Percentiles rank a stretch among this genome's conserved stretches.
phyloP scores from a whole-genome alignment of 2,329 filamentous ascomycete species.

The Aspergillus versicolor region DNA sequence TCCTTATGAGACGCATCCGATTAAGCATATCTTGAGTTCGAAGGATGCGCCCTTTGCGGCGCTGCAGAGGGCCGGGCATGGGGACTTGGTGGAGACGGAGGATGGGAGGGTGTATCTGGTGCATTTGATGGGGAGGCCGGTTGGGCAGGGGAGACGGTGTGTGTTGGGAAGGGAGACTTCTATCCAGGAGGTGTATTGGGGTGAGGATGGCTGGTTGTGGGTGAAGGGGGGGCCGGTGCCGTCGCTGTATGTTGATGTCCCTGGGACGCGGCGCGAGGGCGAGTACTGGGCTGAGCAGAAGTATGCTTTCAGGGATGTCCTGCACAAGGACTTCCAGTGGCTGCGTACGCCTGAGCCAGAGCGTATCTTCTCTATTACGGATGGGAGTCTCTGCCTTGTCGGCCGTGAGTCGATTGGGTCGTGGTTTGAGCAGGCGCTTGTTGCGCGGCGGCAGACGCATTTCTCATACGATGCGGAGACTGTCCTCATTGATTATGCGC shows the following conservation, averaged over 20 bases:
- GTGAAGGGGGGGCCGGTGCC: constrained; percentile 7
- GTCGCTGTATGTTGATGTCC: constrained; percentile 9
- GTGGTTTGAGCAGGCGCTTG: constrained; percentile 13
- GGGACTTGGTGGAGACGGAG: constrained; percentile 8
- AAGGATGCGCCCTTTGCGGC: constrained; percentile 8
- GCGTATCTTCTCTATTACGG: constrained; percentile 4
- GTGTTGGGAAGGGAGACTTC: constrained; percentile 8
- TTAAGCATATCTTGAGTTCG: constrained; percentile 1
- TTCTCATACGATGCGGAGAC: constrained; percentile 13
- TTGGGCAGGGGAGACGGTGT: constrained; percentile 11
- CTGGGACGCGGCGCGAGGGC: background rate
- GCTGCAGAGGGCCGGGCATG: constrained; percentile 9
- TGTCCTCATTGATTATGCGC: background rate
- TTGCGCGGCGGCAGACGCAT: constrained; percentile 11
- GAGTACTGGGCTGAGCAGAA: constrained; percentile 8
- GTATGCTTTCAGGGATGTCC: constrained; percentile 4
- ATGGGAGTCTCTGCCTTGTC: background rate
- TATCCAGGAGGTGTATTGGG: constrained; percentile 10
- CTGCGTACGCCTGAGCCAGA: constrained; percentile 7
- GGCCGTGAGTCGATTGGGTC: constrained; percentile 14
- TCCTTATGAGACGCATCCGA: constrained; percentile 33
- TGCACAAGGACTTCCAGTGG: constrained; percentile 12
- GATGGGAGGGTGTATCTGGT: constrained; percentile 7
- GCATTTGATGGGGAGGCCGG: constrained; percentile 10
- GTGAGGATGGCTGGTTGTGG: constrained; percentile 9